phyloP scores from a whole-genome alignment of 2,329 filamentous ascomycete species.

The Fusarium tuaranense region DNA sequence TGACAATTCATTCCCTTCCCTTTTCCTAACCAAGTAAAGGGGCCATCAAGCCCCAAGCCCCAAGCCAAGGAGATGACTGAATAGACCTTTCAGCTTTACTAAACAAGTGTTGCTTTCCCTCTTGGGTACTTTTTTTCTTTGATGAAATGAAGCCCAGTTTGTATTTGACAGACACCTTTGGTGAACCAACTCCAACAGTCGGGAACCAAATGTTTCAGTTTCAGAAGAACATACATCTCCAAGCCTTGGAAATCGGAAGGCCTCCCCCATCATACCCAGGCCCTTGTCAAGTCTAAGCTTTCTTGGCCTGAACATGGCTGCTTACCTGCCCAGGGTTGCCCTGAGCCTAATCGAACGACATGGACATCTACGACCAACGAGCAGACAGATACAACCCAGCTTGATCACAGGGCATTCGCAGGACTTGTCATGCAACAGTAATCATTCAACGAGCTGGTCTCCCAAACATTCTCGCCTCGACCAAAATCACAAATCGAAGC shows the following conservation, averaged over 20 bases:
- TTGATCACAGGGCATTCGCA: not conserved
- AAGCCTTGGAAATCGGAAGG: not conserved
- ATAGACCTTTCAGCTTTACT: not conserved
- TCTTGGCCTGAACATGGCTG: not conserved
- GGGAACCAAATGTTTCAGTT: not conserved
- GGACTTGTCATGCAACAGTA: conserved; percentile 3
- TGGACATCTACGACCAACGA: not conserved
- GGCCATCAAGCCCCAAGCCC: not conserved
- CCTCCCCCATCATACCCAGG: not conserved
- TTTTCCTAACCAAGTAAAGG: not conserved
- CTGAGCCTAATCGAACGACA: not conserved
- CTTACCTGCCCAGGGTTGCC: not conserved
- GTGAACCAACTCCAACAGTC: not conserved
- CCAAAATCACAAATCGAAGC: conserved; percentile 32
- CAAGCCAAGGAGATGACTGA: not conserved
- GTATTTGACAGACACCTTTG: not conserved
- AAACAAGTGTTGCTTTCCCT: not conserved
- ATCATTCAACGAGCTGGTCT: conserved; percentile 14
- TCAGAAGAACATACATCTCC: not conserved
- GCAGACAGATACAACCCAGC: not conserved
- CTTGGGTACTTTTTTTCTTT: too few species aligned
- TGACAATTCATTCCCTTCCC: not conserved
- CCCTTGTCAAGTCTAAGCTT: not conserved
- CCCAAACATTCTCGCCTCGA: conserved; percentile 12
- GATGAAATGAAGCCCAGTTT: not conserved